Evolutionary conservation across 768 basidiomycete genomes (phyloP), one percentile per base, ranked within the genome.

Genomic region (Candolleomyces eurysporus): DNA sequence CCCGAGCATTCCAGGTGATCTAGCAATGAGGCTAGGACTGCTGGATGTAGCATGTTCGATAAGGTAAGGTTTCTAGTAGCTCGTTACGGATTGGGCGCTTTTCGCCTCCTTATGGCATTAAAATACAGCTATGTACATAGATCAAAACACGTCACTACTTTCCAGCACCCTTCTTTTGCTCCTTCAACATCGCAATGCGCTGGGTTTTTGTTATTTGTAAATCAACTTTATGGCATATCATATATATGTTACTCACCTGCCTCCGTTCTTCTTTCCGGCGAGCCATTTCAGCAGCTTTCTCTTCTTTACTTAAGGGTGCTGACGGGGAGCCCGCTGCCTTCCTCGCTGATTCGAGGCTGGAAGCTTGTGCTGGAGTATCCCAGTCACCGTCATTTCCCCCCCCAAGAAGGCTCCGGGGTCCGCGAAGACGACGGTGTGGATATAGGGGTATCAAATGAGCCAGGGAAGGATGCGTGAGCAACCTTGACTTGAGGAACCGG

Each of bases 241-340:
- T 48, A 58, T 16, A 46, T 36, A 36, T 17, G 74, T 8, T 7
- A 36, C 84, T 19, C 58, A 93, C 93, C 79, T 92, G 87, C 72
- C 90, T 94, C 49, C 96, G 78, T 72, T 98, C 96, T 71, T 98
- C 96, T 69, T 96, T 90, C 61, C 95, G 80, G 64, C 90, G 79
- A 8, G 90, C 90, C 87, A 98, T 90, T 77, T 97, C 94, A n/a
- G 86, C 87, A 1, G 92, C 92, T 73, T 91, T 96, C 66, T 96
- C 94, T 72, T 97, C 96, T 72, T 94, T 97, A 30, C 84, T 82
- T 82, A 94, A 79, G 1, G 72, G 73, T 30, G 82, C 73, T 59
- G 79, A 76, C 26, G 69, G 65, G 2, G 74, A 59, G n/a, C 69
- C 52, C n/a, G 71, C 59, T 9, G 54, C 43, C 5, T 54, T 9